Evolutionary conservation across 2,329 filamentous ascomycete genomes (phyloP).

Genomic region (Epichloe coenophiala): DNA sequence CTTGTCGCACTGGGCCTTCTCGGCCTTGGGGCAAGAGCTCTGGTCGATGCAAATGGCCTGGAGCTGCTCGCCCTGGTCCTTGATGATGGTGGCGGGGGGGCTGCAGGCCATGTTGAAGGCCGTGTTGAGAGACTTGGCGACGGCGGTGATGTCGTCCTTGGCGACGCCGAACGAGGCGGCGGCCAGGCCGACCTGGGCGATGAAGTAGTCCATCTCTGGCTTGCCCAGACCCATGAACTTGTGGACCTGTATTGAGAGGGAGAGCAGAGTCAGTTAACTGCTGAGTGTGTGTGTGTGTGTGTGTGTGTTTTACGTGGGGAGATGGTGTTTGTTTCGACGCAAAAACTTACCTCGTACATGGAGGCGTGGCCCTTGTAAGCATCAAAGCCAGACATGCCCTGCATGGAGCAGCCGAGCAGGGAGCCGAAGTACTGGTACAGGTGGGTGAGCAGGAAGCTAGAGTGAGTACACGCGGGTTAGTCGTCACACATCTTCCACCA

Average conservation of each 20-base stretch:
- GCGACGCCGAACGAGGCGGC: constrained; percentile 45
- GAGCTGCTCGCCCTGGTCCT: constrained; percentile 29
- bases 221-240: constrained; percentile 45
- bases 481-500: too few relatives aligned
- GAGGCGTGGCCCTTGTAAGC: constrained; percentile 31
- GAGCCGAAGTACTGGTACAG: constrained; percentile 48
- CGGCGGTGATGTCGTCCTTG: constrained; percentile 33
- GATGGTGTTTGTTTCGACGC: too few relatives aligned
- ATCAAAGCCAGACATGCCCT: constrained; percentile 35
- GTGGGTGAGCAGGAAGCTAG: constrained; percentile 43
- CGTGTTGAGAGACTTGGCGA: constrained; percentile 33
- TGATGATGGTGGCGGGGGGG: constrained; percentile 30
- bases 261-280: not conserved
- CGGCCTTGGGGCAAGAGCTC: constrained; percentile 30
- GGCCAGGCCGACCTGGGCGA: constrained; percentile 41
- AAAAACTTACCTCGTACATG: constrained; percentile 24
- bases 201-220: constrained; percentile 43
- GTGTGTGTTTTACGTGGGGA: not conserved
- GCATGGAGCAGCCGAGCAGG: constrained; percentile 40
- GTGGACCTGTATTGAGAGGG: constrained; percentile 26
- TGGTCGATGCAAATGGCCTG: constrained; percentile 42
- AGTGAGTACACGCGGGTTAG: too few relatives aligned
- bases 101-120: constrained; percentile 40
- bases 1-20: constrained; percentile 30
- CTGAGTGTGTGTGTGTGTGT: not conserved